Conservation (phyloP, 2,329 filamentous ascomycete species). For the Tolypocladium amazonense region DNA sequence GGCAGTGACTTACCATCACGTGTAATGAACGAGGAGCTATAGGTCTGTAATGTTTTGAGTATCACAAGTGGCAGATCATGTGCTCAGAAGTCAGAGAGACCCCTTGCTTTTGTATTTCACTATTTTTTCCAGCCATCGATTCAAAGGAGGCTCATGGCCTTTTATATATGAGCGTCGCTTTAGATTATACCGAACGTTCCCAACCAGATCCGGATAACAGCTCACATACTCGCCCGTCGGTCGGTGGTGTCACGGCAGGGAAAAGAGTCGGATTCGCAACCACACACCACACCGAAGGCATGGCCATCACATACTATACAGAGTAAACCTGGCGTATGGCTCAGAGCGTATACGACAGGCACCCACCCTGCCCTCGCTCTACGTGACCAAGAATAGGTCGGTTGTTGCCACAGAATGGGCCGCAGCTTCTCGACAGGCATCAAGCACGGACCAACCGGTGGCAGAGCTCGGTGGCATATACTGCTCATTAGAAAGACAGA, state of each 20-base stretch:
- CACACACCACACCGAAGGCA: background rate
- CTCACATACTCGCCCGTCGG: background rate
- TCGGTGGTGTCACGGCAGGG: slow-evolving; percentile 2
- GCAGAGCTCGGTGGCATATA: background rate
- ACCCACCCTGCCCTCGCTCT: background rate
- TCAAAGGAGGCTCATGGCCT: background rate
- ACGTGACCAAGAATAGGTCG: background rate
- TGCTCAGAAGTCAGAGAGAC: background rate
- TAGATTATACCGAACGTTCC: background rate
- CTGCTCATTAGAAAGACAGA: background rate
- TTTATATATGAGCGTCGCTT: background rate
- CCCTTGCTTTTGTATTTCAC: background rate
- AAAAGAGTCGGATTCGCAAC: slow-evolving; percentile 2
- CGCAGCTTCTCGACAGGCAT: background rate
- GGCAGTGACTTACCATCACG: background rate
- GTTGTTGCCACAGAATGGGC: background rate
- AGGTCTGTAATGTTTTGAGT: background rate
- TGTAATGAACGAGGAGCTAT: background rate
- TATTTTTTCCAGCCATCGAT: background rate
- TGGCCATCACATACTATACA: background rate
- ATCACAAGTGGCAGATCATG: background rate
- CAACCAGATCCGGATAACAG: background rate
- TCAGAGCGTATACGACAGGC: background rate
- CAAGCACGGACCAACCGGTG: background rate
- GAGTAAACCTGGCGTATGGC: background rate